A percentile compares a stretch with the other conserved stretches of the same genome.
phyloP scores from a whole-genome alignment of 2,329 filamentous ascomycete genomes.

The Paracamarosporium sp. region DNA sequence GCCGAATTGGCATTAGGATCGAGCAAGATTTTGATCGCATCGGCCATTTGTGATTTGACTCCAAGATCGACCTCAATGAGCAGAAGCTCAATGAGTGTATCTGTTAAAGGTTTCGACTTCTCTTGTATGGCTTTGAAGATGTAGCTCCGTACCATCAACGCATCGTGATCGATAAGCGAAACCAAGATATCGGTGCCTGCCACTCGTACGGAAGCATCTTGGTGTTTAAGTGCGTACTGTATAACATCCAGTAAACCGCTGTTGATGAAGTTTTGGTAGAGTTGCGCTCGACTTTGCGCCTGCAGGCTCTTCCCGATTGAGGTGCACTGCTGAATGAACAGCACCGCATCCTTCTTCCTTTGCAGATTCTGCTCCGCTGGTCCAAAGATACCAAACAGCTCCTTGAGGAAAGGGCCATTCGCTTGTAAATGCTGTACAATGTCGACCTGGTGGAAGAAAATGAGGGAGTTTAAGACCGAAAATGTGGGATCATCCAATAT shows the following conservation, averaged over 20 bases:
- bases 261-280: constrained; percentile 89
- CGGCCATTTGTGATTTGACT: constrained; percentile 93
- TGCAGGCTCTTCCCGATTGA: constrained; percentile 94
- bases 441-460: constrained; percentile 99
- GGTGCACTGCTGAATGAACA: constrained; percentile 97
- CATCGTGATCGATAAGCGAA: constrained; percentile 93
- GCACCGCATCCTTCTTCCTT: constrained; percentile 89
- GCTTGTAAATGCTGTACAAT: constrained; percentile 94
- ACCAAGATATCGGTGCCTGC: constrained; percentile 94
- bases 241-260: constrained; percentile 90
- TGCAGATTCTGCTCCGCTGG: constrained; percentile 67
- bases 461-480: constrained; percentile 94
- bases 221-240: constrained; percentile 86
- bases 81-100: constrained; percentile 90
- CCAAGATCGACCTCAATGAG: constrained; percentile 91
- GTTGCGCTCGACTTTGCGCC: constrained; percentile 75
- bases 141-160: constrained; percentile 89
- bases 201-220: constrained; percentile 83
- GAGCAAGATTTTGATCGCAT: constrained; percentile 91
- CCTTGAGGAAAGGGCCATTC: constrained; percentile 78
- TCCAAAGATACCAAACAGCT: constrained; percentile 86
- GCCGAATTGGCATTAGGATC: constrained; percentile 71
- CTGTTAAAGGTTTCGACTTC: constrained; percentile 83
- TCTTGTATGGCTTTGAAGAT: constrained; percentile 92
- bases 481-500: constrained; percentile 98